A percentile compares a stretch with the other conserved stretches of the same genome.
These are phyloP conservation scores for Globisporangium spiculum DNA, from an alignment of 352 stramenopile species.

Conservation along the genomic window DNA sequence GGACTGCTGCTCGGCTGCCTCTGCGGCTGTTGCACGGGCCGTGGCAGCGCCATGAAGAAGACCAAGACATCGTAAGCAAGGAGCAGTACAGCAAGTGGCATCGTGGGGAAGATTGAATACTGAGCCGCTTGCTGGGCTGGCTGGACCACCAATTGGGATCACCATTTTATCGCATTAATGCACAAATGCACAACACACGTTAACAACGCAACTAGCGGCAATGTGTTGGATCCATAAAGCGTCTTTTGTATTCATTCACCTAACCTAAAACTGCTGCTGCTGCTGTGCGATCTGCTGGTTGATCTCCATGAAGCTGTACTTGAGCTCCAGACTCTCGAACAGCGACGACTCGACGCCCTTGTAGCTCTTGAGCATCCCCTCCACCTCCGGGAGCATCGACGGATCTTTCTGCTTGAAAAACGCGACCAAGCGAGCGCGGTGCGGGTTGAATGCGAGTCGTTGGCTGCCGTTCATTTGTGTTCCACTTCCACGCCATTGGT, in stretches of 20 bases:
- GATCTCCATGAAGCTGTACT: conserved; percentile 78
- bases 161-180: background rate
- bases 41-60: conserved; percentile 34
- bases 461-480: conserved; percentile 7
- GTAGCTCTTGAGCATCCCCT: conserved; percentile 79
- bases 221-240: background rate
- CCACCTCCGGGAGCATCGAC: conserved; percentile 58
- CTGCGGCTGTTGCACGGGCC: conserved; percentile 68
- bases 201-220: background rate
- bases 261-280: background rate
- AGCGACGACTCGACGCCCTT: conserved; percentile 66
- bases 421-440: conserved; percentile 44
- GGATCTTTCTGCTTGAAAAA: conserved; percentile 71
- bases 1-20: conserved; percentile 66
- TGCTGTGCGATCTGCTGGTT: conserved; percentile 40
- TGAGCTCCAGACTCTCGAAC: conserved; percentile 80
- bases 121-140: background rate
- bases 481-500: background rate
- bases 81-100: too few relatives aligned
- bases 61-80: conserved; percentile 54
- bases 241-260: background rate
- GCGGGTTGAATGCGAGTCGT: conserved; percentile 28
- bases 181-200: background rate
- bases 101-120: background rate
- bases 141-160: background rate